Evolutionary conservation across 495 filamentous ascomycete genomes (phyloP), one percentile per base, ranked within the genome.

Genomic region (Hypoxylon rickii): DNA sequence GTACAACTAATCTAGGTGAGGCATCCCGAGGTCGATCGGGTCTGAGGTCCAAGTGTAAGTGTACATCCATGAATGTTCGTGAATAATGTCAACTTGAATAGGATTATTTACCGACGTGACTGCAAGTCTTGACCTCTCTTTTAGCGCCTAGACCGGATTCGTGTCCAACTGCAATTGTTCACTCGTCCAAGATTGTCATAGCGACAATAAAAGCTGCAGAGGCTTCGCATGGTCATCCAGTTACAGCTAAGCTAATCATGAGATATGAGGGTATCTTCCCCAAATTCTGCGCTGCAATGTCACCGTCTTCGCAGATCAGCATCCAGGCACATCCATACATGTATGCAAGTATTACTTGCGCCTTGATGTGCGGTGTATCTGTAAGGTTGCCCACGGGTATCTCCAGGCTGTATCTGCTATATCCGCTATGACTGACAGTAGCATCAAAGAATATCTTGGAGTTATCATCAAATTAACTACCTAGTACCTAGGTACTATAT

Each of bases 161-260:
- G 33, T 38, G 48, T 40, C 24, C 33, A 22, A 54, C 43, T 50
- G 47, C 40, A 40, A 32, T 37, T 33, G 33, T 38, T 26, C 34
- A 44, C 13, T 45, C 34, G 22, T 17, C 16, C 16, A 31, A 43
- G 43, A 58, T 29, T 49, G 53, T 63, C 59, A 63, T 41, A 58
- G 59, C 59, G 53, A 63, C 32, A 58, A 54, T 53, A 45, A 41
- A 50, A 63, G 59, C 53, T 63, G 59, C 59, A 63, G 53, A 63
- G 15, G 52, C 43, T 32, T 38, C 37, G 16, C 16, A 37, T 36
- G 10, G 34, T 44, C 24, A 40, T 44, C 52, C 58, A 44, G 53
- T 57, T 12, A 52, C 18, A 43, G 18, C 17, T 15, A 13, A 45
- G 49, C 49, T 32, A 4, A 29, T 47, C 26, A 41, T 42, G 38